Evolutionary conservation across 192 early-diverging fungal species (phyloP).

Genomic region (Radiomyces spectabilis): DNA sequence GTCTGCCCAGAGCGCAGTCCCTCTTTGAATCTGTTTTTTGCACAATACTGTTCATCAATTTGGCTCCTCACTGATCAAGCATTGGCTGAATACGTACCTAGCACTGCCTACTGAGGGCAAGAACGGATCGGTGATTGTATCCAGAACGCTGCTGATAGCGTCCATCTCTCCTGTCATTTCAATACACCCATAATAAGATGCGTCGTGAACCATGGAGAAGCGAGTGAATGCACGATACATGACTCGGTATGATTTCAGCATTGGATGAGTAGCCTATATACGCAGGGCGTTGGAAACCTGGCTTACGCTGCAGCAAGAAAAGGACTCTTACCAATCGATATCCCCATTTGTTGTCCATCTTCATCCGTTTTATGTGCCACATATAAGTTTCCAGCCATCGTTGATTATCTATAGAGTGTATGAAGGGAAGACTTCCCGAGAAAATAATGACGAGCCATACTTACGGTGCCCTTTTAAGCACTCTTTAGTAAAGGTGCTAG

Average conservation of each 20-base stretch:
- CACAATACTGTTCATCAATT: background rate
- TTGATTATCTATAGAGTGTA: conserved; percentile 48
- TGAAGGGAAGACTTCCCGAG: no score
- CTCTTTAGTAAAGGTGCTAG: background rate
- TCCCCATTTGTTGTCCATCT: conserved; percentile 84
- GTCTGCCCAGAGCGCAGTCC: conserved; percentile 54
- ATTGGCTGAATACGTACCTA: conserved; percentile 2
- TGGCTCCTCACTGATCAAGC: background rate
- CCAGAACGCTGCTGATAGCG: conserved; percentile 44
- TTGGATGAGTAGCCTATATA: conserved; percentile 66
- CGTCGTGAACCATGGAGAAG: conserved; percentile 75
- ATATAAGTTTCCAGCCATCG: conserved; percentile 96
- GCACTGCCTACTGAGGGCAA: conserved; percentile 34
- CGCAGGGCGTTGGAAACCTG: conserved; percentile 12
- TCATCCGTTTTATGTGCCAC: conserved; percentile 98
- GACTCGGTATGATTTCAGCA: conserved; percentile 75
- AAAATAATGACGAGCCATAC: background rate
- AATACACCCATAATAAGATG: conserved; percentile 70
- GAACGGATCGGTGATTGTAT: conserved; percentile 52
- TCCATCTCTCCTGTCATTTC: conserved; percentile 54
- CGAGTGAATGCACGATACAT: conserved; percentile 70
- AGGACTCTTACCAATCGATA: conserved; percentile 50
- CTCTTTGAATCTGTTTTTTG: conserved; percentile 39
- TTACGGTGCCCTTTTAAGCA: background rate
- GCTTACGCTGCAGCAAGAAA: background rate